Evolutionary conservation across 1,139 yeast species (phyloP), one percentile per base, ranked within the genome.

Genomic region (Suhomyces maxii): DNA sequence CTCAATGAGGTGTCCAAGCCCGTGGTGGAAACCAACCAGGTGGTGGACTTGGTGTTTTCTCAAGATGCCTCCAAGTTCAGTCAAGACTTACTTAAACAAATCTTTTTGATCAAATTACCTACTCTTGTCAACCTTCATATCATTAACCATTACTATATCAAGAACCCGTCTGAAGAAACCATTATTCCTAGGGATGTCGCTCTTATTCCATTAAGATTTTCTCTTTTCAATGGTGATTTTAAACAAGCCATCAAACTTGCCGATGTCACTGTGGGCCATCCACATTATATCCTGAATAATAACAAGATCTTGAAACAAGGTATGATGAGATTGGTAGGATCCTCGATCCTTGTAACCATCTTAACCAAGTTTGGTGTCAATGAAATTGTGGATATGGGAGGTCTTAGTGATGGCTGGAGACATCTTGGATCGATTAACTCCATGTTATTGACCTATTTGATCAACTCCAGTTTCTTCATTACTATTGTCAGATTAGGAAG

Each of bases 261-360:
- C 30, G 89, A 85, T 53, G 58, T 76, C 41, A 83, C 93, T 0
- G 79, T 82, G 3, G 90, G 84, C 1, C 79, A 81, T 44, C 67
- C 73, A 13, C 74, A 79, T 53, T 82, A 80, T 54, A 61, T 78
- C 7, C 55, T 58, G 5, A 48, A 58, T 39, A 71, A 73, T 49
- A 66, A 63, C 42, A 45, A 57, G 34, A 55, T 61, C 33, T 55
- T 75, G 45, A 64, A 62, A 41, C 46, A 50, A 7, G 77, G 77
- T 1, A 53, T 64, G 10, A 41, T 60, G 18, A 60, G 58, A 48
- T 60, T 75, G 43, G 59, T 67, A 3, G 65, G 64, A 6, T 58
- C 75, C 0, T 67, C 76, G 4, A 50, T 67, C 6, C 69, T 68
- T 5, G 53, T 74, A 12, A 71, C 79, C 3, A 41, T 69, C 3